These are phyloP conservation scores for Monosporozyma aerobia DNA, from an alignment of 805 yeast species.

Conservation along the genomic window DNA sequence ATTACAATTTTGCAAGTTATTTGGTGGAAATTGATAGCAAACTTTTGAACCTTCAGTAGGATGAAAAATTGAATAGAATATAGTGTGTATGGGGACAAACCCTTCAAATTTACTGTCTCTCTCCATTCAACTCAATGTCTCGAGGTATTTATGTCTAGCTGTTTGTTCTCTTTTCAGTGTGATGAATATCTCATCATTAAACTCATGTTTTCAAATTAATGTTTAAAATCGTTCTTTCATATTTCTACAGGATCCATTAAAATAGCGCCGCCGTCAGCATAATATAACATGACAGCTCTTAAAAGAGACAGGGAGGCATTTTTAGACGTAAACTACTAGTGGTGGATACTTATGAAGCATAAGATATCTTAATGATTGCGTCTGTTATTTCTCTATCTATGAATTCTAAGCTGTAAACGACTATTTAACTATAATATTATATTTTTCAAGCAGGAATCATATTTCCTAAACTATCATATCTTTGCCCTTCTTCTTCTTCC, in stretches of 20 bases:
- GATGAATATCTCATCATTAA: neutral
- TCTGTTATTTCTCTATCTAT: neutral
- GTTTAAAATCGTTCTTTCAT: neutral
- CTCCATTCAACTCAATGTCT: neutral
- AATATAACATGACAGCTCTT: too few relatives aligned
- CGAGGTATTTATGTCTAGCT: neutral
- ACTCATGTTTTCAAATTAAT: neutral
- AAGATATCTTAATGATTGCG: neutral
- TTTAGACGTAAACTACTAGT: too few relatives aligned
- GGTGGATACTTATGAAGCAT: too few relatives aligned
- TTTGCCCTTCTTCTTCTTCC: constrained; percentile 16
- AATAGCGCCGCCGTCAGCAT: too few relatives aligned
- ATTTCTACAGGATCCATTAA: neutral
- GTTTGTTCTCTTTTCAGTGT: neutral
- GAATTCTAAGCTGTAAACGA: neutral
- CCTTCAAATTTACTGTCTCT: constrained; percentile 39
- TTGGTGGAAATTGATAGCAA: constrained; percentile 80
- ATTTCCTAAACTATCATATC: constrained; percentile 18
- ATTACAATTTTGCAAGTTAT: constrained; percentile 35
- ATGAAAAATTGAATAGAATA: constrained; percentile 87
- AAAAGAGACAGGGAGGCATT: too few relatives aligned
- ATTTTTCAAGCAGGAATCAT: constrained; percentile 1
- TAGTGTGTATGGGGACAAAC: constrained; percentile 79
- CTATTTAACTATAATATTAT: neutral
- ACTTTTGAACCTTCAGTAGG: constrained; percentile 95